A percentile compares a stretch with the other conserved stretches of the same genome.
phyloP scores from a whole-genome alignment of 306 rosid species.

The Citrullus amarus region DNA sequence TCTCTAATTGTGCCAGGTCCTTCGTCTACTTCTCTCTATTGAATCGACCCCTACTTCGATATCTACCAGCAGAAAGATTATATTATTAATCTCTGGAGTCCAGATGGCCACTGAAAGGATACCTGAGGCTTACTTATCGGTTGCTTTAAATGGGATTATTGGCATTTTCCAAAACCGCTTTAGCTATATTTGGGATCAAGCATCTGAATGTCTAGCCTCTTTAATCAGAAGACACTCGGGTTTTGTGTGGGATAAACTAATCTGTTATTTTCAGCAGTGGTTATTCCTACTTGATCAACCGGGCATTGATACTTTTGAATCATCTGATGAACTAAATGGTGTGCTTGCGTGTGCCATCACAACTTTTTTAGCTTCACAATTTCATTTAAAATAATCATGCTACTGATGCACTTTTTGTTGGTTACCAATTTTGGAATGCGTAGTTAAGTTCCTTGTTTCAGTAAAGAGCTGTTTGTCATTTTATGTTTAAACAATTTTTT shows the following conservation, averaged over 20 bases:
- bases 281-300: conserved; percentile 26
- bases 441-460: not conserved
- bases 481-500: not conserved
- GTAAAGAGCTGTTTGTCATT: not conserved
- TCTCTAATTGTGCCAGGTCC: conserved; percentile 43
- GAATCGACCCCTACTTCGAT: conserved; percentile 71
- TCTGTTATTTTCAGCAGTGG: conserved; percentile 34
- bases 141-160: conserved; percentile 56
- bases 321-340: conserved; percentile 31
- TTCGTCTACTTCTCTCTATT: conserved; percentile 52
- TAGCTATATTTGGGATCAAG: conserved; percentile 62
- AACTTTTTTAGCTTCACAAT: not conserved
- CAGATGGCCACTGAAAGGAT: conserved; percentile 66
- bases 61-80: conserved; percentile 56
- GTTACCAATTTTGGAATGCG: not conserved
- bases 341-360: not conserved
- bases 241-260: conserved; percentile 47
- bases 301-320: conserved; percentile 15
- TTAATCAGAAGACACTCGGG: conserved; percentile 36
- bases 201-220: conserved; percentile 66
- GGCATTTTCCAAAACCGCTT: conserved; percentile 74
- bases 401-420: not conserved
- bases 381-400: not conserved
- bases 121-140: conserved; percentile 40
- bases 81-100: conserved; percentile 55